Base-by-base conservation (phyloP, 1,284 basidiomycete species). In the Stereum hirsutum region DNA sequence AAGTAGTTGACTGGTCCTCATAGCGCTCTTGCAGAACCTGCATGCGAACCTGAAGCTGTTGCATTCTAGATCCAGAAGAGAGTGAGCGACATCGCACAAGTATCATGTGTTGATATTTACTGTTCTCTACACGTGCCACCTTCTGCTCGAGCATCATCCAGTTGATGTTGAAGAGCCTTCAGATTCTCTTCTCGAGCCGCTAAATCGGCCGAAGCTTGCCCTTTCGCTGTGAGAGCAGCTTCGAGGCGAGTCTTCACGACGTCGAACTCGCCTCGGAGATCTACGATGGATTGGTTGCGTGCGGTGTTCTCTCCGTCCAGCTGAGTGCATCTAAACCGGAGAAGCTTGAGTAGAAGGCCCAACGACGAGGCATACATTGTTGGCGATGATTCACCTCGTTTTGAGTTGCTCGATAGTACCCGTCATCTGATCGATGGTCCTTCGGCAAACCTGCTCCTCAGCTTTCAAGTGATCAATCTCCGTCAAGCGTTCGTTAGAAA, bases 1-100 rank as follows among this genome's bases (percentile, higher is more conserved):
- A 53, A 6, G 71, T 72, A 10, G 74, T 58, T 0, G 65, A 55
- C 49, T 80, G 77, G 14, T 77, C 69, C 14, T 79, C 76, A 44
- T 74, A 74, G n/a, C 75, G 66, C 44, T 81, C 76, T 54, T 79
- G 75, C 6, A 81, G 59, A 20, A 66, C 57, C 71, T 78, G 50
- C 62, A 33, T 49, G 54, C 52, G 66, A 62, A 49, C 59, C 54
- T 50, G 48, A 49, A 11, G 44, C 58, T 58, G 47, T 45, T 53
- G 14, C 19, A 42, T 46, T 45, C 59, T 54, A 24, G 30, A 33
- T 14, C 20, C 12, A 33, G 41, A 21, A 40, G 37, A 24, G 21
- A 28, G 30, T 39, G 19, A 32, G 17, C 40, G 42, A 17, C 10
- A 28, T 23, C 19, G 25, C 28, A 20, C 24, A 15, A 25, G 4